These are phyloP conservation scores for Fremontodendron californicum DNA, from an alignment of 345 rosid genomes.

Conservation along the genomic window DNA sequence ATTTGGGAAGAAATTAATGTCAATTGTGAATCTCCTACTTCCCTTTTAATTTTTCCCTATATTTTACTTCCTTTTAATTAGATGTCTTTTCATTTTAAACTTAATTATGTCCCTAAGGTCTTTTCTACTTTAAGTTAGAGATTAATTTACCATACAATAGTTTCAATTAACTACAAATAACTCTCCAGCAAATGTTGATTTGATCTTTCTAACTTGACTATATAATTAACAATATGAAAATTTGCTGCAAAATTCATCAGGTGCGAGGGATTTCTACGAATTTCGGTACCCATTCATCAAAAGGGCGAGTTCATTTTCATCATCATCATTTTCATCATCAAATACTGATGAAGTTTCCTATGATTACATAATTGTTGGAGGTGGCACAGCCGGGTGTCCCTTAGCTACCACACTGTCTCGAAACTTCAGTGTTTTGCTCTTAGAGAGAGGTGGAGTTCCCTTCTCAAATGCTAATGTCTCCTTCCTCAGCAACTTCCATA, in stretches of 20 bases:
- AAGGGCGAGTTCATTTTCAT: conserved; percentile 72
- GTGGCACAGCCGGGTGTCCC: conserved; percentile 98
- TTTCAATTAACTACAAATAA: no score
- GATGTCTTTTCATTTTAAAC: background rate
- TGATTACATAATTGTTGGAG: conserved; percentile 90
- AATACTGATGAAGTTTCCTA: conserved; percentile 37
- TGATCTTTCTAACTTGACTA: background rate
- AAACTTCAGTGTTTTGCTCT: conserved; percentile 69
- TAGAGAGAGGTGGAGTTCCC: conserved; percentile 97
- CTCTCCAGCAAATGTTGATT: no score
- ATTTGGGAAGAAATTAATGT: background rate
- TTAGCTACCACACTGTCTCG: conserved; percentile 83
- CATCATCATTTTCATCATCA: conserved; percentile 55
- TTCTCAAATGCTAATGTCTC: conserved; percentile 86
- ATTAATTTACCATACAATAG: background rate
- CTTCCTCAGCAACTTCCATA: conserved; percentile 70
- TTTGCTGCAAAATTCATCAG: conserved; percentile 25
- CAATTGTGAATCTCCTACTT: background rate
- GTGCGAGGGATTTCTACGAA: conserved; percentile 24
- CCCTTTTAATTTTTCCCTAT: background rate
- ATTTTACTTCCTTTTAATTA: background rate
- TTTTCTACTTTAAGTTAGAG: background rate
- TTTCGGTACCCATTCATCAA: conserved; percentile 66
- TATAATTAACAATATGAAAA: background rate
- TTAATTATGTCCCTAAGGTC: background rate